A percentile compares a stretch with the other conserved stretches of the same genome.
Conservation (phyloP, 495 filamentous ascomycete species). For the Aspergillus bridgeri region DNA sequence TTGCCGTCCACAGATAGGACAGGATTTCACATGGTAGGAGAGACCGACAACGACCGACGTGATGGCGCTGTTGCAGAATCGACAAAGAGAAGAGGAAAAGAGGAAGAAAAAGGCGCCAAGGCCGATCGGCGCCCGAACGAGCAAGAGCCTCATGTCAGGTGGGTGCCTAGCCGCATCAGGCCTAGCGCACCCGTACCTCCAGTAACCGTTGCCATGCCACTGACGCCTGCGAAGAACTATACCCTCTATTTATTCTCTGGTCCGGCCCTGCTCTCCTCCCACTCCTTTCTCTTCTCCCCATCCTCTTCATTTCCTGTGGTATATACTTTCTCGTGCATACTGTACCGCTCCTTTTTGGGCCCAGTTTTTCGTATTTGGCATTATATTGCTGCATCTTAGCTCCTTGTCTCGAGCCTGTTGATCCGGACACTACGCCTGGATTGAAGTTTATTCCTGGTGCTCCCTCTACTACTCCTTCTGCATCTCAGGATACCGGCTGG, state of each 20-base stretch:
- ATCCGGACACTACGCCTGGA: constrained; percentile 9
- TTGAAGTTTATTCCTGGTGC: background rate
- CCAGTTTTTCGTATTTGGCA: constrained; percentile 18
- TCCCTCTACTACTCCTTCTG: constrained; percentile 2
- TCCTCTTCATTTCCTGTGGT: constrained; percentile 22
- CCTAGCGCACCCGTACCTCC: constrained; percentile 34
- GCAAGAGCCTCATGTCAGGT: constrained; percentile 34
- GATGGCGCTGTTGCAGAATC: background rate
- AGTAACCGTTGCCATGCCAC: constrained; percentile 43
- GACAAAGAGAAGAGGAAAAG: constrained; percentile 3
- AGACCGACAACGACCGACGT: background rate
- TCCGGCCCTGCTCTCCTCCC: constrained; percentile 10
- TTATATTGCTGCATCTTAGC: constrained; percentile 15
- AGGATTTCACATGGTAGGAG: constrained; percentile 1
- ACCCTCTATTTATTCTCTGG: constrained; percentile 42
- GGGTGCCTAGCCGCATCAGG: constrained; percentile 18
- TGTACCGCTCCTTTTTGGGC: constrained; percentile 20
- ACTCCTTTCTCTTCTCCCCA: constrained; percentile 16
- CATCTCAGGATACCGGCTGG: constrained; percentile 1
- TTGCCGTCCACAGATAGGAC: background rate
- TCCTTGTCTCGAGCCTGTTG: constrained; percentile 16
- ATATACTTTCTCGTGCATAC: constrained; percentile 31
- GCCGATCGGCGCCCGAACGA: constrained; percentile 18
- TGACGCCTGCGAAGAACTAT: constrained; percentile 29
- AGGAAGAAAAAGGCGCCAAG: constrained; percentile 19